phyloP scores from a whole-genome alignment of 2,329 filamentous ascomycete species.

The Sporothrix schenckii region DNA sequence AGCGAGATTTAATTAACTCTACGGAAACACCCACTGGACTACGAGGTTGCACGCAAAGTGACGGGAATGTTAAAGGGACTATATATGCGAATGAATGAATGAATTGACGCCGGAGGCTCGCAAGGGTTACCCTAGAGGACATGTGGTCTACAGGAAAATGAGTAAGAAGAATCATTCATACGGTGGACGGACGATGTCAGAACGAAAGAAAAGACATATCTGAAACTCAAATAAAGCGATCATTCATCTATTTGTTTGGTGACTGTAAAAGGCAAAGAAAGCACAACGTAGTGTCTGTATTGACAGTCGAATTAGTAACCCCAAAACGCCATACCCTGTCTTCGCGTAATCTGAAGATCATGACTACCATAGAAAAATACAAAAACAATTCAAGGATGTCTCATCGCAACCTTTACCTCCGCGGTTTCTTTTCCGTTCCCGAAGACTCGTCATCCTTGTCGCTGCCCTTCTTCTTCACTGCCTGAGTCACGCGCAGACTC shows the following conservation, averaged over 20 bases:
- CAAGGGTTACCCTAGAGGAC: neutral
- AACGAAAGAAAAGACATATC: neutral
- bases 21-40: neutral
- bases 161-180: neutral
- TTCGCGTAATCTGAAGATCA: neutral
- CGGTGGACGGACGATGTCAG: neutral
- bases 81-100: neutral
- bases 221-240: neutral
- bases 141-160: neutral
- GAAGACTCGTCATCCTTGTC: conserved; percentile 54
- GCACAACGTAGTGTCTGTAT: neutral
- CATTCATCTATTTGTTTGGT: neutral
- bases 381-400: neutral
- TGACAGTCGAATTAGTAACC: neutral
- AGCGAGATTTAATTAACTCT: neutral
- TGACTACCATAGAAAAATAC: neutral
- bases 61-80: neutral
- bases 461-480: conserved; percentile 66
- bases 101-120: neutral
- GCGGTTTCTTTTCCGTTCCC: conserved; percentile 52
- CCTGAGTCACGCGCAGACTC: conserved; percentile 65
- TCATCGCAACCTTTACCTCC: conserved; percentile 38
- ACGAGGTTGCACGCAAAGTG: neutral
- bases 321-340: conserved; percentile 19
- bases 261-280: conserved; percentile 5